Percentiles rank a stretch among this genome's conserved stretches.
phyloP scores from a whole-genome alignment of 2,329 filamentous ascomycete genomes.

The Stenocarpella maydis region DNA sequence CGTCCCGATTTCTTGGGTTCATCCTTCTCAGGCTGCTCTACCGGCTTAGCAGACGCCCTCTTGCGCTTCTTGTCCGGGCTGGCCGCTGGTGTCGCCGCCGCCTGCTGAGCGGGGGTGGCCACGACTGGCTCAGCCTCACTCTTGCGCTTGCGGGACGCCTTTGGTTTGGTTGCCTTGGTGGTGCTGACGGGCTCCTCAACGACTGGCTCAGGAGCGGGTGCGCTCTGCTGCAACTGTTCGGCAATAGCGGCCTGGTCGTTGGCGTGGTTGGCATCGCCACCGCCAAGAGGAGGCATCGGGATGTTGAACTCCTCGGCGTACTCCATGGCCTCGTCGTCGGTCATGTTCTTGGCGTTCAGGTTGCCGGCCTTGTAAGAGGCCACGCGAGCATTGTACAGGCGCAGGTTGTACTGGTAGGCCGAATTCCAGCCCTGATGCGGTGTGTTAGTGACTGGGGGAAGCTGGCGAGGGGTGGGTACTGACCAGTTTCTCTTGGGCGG shows the following conservation, averaged over 20 bases:
- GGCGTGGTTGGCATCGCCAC: constrained; percentile 51
- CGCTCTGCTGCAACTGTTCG: constrained; percentile 63
- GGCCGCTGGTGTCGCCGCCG: constrained; percentile 47
- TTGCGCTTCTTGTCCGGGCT: constrained; percentile 72
- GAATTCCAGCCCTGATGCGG: constrained; percentile 64
- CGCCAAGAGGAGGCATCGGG: constrained; percentile 59
- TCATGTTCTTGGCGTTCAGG: constrained; percentile 65
- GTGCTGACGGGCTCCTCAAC: constrained; percentile 50
- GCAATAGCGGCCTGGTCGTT: constrained; percentile 66
- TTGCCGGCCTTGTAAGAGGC: constrained; percentile 72
- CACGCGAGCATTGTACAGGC: constrained; percentile 70
- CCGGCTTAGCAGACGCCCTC: constrained; percentile 60
- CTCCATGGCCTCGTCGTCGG: constrained; percentile 64
- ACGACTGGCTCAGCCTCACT: constrained; percentile 51
- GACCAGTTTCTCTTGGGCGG: constrained; percentile 72
- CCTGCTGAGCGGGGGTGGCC: constrained; percentile 43
- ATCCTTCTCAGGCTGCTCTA: constrained; percentile 58
- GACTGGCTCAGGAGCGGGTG: constrained; percentile 48
- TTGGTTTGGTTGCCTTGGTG: constrained; percentile 65
- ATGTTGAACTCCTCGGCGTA: constrained; percentile 69
- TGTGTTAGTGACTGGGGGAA: constrained; percentile 12
- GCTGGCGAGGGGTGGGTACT: constrained; percentile 37
- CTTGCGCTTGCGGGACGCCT: constrained; percentile 64
- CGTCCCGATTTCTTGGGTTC: constrained; percentile 68
- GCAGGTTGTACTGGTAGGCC: constrained; percentile 73